Conservation (phyloP, 768 basidiomycete species). For the Naganishia randhawae region DNA sequence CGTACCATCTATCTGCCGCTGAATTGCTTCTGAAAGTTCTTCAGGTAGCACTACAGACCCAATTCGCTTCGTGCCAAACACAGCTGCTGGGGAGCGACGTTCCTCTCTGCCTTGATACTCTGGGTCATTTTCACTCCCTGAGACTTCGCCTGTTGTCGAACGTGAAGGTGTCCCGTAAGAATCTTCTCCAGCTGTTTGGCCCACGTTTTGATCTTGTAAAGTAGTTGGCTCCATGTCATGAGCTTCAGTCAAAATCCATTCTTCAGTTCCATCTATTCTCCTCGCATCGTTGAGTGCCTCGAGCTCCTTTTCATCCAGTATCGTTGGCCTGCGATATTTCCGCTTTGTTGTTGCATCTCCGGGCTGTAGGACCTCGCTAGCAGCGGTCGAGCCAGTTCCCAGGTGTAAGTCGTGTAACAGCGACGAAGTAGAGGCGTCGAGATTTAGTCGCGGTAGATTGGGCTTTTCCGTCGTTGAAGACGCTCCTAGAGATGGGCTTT, state of each 20-base stretch:
- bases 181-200: background rate
- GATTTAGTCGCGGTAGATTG: background rate
- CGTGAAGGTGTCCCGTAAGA: background rate
- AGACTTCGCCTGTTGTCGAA: background rate
- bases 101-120: conserved; percentile 47
- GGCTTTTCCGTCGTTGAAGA: background rate
- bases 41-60: conserved; percentile 69
- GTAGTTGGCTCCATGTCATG: background rate
- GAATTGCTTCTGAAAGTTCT: conserved; percentile 67
- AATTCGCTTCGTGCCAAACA: conserved; percentile 69
- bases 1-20: conserved; percentile 59
- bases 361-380: background rate
- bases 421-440: conserved; percentile 6
- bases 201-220: conserved; percentile 2
- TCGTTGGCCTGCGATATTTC: conserved; percentile 1
- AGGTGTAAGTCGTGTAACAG: conserved; percentile 14
- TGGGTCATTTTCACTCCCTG: conserved; percentile 37
- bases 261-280: background rate
- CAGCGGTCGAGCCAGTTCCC: background rate
- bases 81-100: conserved; percentile 74
- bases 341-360: background rate
- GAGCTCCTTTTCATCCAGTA: conserved; percentile 17
- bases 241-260: conserved; percentile 19
- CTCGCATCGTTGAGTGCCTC: conserved; percentile 1
- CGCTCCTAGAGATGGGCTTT: background rate